Conservation (phyloP, 75 land plant genomes). For the Ceratopteris richardii region DNA sequence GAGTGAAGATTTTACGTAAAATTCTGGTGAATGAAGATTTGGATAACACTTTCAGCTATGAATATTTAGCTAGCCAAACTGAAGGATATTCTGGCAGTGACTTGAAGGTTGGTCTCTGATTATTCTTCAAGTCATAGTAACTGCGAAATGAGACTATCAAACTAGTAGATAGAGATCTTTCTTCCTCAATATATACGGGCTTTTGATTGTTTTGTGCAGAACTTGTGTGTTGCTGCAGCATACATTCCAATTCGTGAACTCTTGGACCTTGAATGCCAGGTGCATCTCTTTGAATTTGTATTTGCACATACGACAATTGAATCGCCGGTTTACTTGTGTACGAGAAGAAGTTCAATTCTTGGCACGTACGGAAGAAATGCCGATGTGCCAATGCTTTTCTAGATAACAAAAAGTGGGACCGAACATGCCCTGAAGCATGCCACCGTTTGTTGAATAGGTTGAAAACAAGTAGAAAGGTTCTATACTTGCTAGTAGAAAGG, state of each 20-base stretch:
- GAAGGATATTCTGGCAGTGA: slow-evolving; percentile 98
- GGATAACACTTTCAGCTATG: slow-evolving; percentile 45
- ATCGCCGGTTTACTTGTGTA: too few species aligned
- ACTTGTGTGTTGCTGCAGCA: slow-evolving; percentile 93
- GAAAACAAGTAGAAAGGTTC: too few species aligned
- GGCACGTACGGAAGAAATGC: too few species aligned
- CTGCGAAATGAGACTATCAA: neutral
- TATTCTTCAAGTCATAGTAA: too few species aligned
- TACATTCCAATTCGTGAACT: slow-evolving; percentile 92
- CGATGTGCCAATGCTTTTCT: too few species aligned
- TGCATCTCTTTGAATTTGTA: neutral
- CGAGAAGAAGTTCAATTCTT: too few species aligned
- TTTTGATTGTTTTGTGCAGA: slow-evolving; percentile 36
- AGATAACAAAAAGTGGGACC: too few species aligned
- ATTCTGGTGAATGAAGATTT: slow-evolving; percentile 74
- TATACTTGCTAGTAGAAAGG: too few species aligned
- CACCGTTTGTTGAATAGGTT: too few species aligned
- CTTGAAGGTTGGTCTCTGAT: slow-evolving; percentile 59
- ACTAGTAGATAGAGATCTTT: neutral
- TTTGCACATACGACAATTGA: too few species aligned
- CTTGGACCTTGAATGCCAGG: slow-evolving; percentile 57
- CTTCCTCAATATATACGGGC: neutral
- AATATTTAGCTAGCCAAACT: slow-evolving; percentile 65
- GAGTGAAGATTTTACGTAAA: slow-evolving; percentile 70
- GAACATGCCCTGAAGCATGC: too few species aligned